Evolutionary conservation across 371 early-diverging fungal species (phyloP).

Genomic region (Mortierella sp.): DNA sequence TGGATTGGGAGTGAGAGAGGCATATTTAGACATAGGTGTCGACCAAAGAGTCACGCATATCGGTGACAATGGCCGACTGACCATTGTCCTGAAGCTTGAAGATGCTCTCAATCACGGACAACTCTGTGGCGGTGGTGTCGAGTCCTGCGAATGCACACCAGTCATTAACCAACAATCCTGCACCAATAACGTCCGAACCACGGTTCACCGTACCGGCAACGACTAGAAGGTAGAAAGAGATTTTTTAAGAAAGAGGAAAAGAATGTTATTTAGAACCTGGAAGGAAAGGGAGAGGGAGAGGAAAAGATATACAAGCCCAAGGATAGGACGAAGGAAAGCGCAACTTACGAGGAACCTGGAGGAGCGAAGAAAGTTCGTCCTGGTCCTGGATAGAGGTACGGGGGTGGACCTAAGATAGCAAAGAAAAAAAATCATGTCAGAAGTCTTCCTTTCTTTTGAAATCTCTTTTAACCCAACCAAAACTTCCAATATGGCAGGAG

Average conservation of each 20-base stretch:
- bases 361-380: constrained; percentile 98
- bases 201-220: constrained; percentile 99
- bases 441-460: neutral
- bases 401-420: constrained; percentile 86
- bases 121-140: constrained; percentile 98
- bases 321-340: too few species aligned
- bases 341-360: constrained; percentile 89
- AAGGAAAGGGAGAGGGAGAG: neutral
- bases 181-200: constrained; percentile 98
- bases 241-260: neutral
- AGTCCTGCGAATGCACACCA: constrained; percentile 99
- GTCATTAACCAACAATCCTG: constrained; percentile 99
- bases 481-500: neutral
- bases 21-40: constrained; percentile 82
- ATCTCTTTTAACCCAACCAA: neutral
- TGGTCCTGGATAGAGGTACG: constrained; percentile 97
- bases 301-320: too few species aligned
- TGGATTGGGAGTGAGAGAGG: too few species aligned
- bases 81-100: constrained; percentile 96
- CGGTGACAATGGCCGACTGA: constrained; percentile 91
- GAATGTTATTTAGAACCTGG: neutral
- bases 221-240: neutral
- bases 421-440: neutral
- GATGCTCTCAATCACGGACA: constrained; percentile 98
- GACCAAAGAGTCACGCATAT: constrained; percentile 94